Conservation (phyloP, 2,329 filamentous ascomycete genomes). For the Colletotrichum australisinense region DNA sequence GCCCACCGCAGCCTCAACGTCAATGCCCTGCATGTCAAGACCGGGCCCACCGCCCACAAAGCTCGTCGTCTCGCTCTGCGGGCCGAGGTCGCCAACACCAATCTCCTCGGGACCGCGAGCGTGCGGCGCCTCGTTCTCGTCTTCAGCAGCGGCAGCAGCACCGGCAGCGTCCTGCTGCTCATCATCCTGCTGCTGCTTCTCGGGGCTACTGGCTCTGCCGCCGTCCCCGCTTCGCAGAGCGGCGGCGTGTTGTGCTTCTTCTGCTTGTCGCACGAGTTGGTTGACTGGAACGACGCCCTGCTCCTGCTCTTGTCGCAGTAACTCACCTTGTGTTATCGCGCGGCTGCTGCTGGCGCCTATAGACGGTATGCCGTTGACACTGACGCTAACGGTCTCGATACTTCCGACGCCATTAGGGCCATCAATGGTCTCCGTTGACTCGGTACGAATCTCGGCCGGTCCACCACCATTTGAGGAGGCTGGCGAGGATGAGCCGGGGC, state of each 20-base stretch:
- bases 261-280: conserved; percentile 60
- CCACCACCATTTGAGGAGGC: conserved; percentile 23
- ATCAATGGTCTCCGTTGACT: conserved; percentile 83
- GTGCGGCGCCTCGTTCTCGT: conserved; percentile 77
- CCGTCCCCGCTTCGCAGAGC: conserved; percentile 30
- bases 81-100: conserved; percentile 87
- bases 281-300: conserved; percentile 80
- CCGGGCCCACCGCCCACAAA: conserved; percentile 50
- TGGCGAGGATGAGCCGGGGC: conserved; percentile 36
- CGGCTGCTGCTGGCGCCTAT: conserved; percentile 53
- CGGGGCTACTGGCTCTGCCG: conserved; percentile 19
- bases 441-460: conserved; percentile 70
- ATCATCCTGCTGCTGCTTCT: conserved; percentile 37
- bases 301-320: conserved; percentile 87
- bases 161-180: conserved; percentile 22
- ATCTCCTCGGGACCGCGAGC: conserved; percentile 87
- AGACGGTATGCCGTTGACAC: conserved; percentile 75
- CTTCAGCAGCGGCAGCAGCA: conserved; percentile 53
- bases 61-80: conserved; percentile 65
- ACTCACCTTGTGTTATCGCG: conserved; percentile 84
- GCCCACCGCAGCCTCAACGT: conserved; percentile 71
- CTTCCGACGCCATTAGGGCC: conserved; percentile 83
- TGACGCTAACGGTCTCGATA: conserved; percentile 84
- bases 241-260: conserved; percentile 36
- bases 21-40: conserved; percentile 65